A percentile compares a stretch with the other conserved stretches of the same genome.
phyloP scores from a whole-genome alignment of 768 basidiomycete genomes.

The Hydnum rufescens region DNA sequence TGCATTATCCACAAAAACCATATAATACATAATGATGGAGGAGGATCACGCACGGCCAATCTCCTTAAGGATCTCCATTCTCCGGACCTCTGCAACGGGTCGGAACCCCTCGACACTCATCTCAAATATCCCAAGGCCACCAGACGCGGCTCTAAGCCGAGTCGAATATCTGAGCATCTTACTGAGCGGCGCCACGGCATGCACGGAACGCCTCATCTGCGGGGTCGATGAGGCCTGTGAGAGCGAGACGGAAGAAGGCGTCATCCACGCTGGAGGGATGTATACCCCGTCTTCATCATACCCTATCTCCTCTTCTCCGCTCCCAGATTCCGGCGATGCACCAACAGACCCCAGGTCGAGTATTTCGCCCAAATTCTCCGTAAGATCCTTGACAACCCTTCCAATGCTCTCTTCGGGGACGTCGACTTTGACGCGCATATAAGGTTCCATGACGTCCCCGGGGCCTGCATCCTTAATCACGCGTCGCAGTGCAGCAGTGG shows the following conservation, averaged over 20 bases:
- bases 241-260: conserved; percentile 34
- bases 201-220: conserved; percentile 38
- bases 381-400: conserved; percentile 66
- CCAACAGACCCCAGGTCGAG: conserved; percentile 41
- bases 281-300: conserved; percentile 49
- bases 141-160: conserved; percentile 58
- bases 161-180: conserved; percentile 65
- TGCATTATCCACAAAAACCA: too few species aligned
- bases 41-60: conserved; percentile 39
- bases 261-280: conserved; percentile 53
- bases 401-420: conserved; percentile 50
- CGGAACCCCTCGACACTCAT: conserved; percentile 63
- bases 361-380: conserved; percentile 64
- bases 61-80: conserved; percentile 53
- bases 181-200: conserved; percentile 59
- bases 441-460: conserved; percentile 67
- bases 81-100: conserved; percentile 38
- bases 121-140: conserved; percentile 66
- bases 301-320: conserved; percentile 21
- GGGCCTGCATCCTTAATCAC: conserved; percentile 40
- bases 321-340: conserved; percentile 10
- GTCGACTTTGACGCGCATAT: conserved; percentile 43
- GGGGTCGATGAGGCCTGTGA: conserved; percentile 14
- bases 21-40: too few species aligned
- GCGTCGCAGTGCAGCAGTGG: conserved; percentile 35